These are phyloP conservation scores for Tulasnella sp. DNA, from an alignment of 768 basidiomycete species.

Conservation along the genomic window DNA sequence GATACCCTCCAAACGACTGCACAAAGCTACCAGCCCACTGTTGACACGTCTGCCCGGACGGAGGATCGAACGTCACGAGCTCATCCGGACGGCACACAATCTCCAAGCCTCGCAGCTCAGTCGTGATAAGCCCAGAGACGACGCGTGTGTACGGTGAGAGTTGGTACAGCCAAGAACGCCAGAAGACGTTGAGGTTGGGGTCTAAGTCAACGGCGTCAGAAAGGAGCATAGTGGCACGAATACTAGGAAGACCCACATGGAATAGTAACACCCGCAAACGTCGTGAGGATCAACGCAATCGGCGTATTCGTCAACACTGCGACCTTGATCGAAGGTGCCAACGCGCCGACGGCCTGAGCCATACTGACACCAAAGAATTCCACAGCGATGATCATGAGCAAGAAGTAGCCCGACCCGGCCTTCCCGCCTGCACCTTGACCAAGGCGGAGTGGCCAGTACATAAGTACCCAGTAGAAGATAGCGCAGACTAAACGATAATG, in stretches of 20 bases:
- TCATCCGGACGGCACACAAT: constrained; percentile 58
- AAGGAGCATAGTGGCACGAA: neutral
- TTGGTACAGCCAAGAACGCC: constrained; percentile 68
- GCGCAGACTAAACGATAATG: constrained; percentile 36
- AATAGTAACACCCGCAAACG: constrained; percentile 74
- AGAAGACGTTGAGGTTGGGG: constrained; percentile 49
- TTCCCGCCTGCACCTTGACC: constrained; percentile 49
- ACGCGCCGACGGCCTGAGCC: constrained; percentile 46
- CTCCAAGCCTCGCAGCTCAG: constrained; percentile 52
- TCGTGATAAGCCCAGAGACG: constrained; percentile 60
- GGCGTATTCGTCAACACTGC: constrained; percentile 29
- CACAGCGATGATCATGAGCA: constrained; percentile 57
- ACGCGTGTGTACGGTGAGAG: constrained; percentile 58
- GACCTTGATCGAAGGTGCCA: constrained; percentile 60
- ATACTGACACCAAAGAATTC: constrained; percentile 61
- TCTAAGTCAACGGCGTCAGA: constrained; percentile 24
- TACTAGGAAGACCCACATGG: constrained; percentile 27
- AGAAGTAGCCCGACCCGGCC: constrained; percentile 57
- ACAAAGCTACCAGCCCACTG: constrained; percentile 63
- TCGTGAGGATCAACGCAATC: constrained; percentile 23
- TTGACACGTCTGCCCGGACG: constrained; percentile 56
- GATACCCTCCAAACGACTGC: constrained; percentile 50
- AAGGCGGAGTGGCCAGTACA: constrained; percentile 51
- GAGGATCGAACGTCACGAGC: constrained; percentile 59
- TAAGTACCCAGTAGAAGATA: constrained; percentile 55